These are phyloP conservation scores for Coniosporium apollinis DNA, from an alignment of 495 filamentous ascomycete genomes.

Conservation along the genomic window DNA sequence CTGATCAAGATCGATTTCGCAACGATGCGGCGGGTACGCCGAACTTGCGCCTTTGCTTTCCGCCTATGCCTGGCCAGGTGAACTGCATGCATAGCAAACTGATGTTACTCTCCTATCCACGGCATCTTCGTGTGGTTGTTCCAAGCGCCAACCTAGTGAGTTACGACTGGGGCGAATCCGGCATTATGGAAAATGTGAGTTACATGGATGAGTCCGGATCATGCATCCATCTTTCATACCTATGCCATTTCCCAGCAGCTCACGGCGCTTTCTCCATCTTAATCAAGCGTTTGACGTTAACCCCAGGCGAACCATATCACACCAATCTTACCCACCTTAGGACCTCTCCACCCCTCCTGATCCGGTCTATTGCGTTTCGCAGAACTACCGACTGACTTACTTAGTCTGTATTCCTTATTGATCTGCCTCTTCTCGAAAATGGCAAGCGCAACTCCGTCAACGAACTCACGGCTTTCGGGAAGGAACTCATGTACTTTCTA, in stretches of 20 bases:
- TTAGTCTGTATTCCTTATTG: constrained; percentile 71
- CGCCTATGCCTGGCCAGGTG: constrained; percentile 47
- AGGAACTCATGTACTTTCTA: constrained; percentile 56
- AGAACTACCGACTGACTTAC: too few species aligned
- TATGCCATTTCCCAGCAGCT: too few species aligned
- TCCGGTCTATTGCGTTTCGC: too few species aligned
- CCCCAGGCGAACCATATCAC: too few species aligned
- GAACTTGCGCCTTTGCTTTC: constrained; percentile 59
- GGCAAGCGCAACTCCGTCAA: constrained; percentile 14
- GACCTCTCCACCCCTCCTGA: too few species aligned
- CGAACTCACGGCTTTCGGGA: constrained; percentile 42
- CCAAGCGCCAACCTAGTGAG: constrained; percentile 67
- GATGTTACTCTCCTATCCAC: constrained; percentile 57
- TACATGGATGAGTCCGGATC: neutral
- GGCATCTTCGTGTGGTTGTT: constrained; percentile 54
- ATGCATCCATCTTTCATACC: neutral
- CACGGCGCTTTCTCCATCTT: too few species aligned
- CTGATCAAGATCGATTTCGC: constrained; percentile 11
- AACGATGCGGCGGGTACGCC: constrained; percentile 34
- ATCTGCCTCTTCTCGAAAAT: constrained; percentile 45
- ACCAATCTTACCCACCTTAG: too few species aligned
- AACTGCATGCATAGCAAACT: constrained; percentile 81
- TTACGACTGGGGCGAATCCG: constrained; percentile 74
- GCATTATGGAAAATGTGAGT: constrained; percentile 59
- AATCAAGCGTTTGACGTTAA: too few species aligned